phyloP scores from a whole-genome alignment of 768 basidiomycete genomes.

The Auriscalpium vulgare region DNA sequence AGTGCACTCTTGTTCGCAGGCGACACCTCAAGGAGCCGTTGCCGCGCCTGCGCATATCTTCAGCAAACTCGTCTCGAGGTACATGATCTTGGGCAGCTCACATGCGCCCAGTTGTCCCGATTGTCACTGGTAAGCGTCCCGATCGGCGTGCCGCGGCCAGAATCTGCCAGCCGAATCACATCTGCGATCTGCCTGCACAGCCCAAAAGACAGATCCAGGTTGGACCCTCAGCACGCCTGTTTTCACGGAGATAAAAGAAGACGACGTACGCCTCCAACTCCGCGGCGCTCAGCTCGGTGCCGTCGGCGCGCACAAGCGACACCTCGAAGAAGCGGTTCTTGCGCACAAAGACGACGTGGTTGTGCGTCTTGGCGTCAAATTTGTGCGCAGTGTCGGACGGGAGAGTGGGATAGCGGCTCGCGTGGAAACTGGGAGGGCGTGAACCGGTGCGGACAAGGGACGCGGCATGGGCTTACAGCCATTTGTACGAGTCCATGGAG shows the following conservation, averaged over 20 bases:
- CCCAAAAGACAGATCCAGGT: neutral
- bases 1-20: constrained; percentile 58
- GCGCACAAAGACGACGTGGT: constrained; percentile 85
- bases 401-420: constrained; percentile 79
- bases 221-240: no score
- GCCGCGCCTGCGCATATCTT: constrained; percentile 34
- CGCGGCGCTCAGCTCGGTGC: constrained; percentile 63
- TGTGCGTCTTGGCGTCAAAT: constrained; percentile 64
- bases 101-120: constrained; percentile 85
- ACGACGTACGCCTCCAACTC: constrained; percentile 66
- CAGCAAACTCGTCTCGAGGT: no score
- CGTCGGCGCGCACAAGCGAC: constrained; percentile 53
- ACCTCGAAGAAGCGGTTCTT: constrained; percentile 91
- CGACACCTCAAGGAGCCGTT: constrained; percentile 55
- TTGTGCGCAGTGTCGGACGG: constrained; percentile 79
- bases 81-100: constrained; percentile 21
- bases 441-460: neutral
- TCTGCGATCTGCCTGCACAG: constrained; percentile 51
- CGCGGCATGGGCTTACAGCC: constrained; percentile 48
- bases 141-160: constrained; percentile 35
- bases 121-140: constrained; percentile 87
- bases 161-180: constrained; percentile 58
- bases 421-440: constrained; percentile 62
- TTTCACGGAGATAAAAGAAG: neutral
- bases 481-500: constrained; percentile 92